Evolutionary conservation across 257 asterid genomes (phyloP).

Genomic region (Paulownia fortunei): DNA sequence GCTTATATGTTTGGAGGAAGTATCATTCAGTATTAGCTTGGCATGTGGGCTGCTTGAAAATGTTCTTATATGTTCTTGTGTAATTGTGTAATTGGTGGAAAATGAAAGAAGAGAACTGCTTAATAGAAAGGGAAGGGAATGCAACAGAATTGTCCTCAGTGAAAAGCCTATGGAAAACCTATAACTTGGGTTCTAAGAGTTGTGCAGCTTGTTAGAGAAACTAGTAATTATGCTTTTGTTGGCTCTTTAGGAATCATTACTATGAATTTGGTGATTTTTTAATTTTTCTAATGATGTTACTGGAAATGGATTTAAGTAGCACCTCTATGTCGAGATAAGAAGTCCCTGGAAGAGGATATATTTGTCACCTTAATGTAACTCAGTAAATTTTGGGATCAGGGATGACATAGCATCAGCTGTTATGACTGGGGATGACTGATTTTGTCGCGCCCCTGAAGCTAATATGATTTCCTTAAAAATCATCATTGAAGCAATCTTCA

Average conservation of each 20-base stretch:
- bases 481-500: slow-evolving; percentile 7
- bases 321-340: not conserved
- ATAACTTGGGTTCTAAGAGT: not conserved
- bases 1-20: not conserved
- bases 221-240: not conserved
- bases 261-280: not conserved
- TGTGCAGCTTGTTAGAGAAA: not conserved
- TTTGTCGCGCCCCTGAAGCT: not conserved
- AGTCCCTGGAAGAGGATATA: slow-evolving; percentile 13
- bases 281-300: not conserved
- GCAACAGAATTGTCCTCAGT: not conserved
- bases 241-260: not conserved
- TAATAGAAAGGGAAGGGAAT: slow-evolving; percentile 4
- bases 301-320: not conserved
- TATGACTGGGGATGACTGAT: not conserved
- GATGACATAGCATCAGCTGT: not conserved
- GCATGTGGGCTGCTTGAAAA: slow-evolving; percentile 6
- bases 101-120: not conserved
- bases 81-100: not conserved
- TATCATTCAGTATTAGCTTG: not conserved
- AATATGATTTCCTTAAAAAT: not conserved
- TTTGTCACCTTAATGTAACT: not conserved
- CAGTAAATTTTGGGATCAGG: not conserved
- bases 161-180: not conserved
- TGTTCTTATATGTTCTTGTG: not conserved